These are phyloP conservation scores for Neofusicoccum ribis DNA, from an alignment of 2,329 filamentous ascomycete species.

Conservation along the genomic window DNA sequence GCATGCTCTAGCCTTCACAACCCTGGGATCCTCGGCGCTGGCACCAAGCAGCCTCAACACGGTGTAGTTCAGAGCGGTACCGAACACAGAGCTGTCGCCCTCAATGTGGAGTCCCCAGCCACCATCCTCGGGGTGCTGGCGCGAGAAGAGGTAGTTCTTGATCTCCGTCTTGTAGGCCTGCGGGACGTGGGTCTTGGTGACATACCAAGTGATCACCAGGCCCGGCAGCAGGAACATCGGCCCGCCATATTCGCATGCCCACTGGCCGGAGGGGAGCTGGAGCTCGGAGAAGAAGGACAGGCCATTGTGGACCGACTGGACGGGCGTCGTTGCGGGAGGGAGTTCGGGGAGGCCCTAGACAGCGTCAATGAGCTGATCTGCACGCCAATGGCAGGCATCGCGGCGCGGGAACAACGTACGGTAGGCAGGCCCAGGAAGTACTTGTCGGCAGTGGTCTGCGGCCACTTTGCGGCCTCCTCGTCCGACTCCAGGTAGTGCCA, in stretches of 20 bases:
- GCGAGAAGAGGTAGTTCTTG: constrained; percentile 85
- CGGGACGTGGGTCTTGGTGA: constrained; percentile 83
- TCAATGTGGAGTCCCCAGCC: constrained; percentile 98
- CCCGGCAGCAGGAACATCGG: constrained; percentile 94
- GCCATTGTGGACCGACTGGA: constrained; percentile 79
- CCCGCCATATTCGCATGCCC: constrained; percentile 96
- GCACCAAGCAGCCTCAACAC: constrained; percentile 78
- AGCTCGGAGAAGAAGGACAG: constrained; percentile 86
- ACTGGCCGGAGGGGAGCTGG: constrained; percentile 85
- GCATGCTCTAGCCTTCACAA: constrained; percentile 80
- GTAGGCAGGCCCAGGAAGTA: constrained; percentile 79
- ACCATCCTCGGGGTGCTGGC: constrained; percentile 83
- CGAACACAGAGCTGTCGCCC: constrained; percentile 87
- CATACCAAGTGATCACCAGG: constrained; percentile 81
- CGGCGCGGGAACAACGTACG: constrained; percentile 50
- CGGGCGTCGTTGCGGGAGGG: constrained; percentile 67
- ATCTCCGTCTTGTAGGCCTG: constrained; percentile 81
- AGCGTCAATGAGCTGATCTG: background rate
- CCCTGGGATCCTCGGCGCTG: constrained; percentile 76
- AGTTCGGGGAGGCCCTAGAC: constrained; percentile 72
- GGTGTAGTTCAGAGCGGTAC: constrained; percentile 85
- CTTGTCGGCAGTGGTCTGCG: constrained; percentile 85
- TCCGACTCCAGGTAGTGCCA: constrained; percentile 87
- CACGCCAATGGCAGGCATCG: background rate
- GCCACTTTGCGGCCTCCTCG: constrained; percentile 72